Evolutionary conservation across 495 filamentous ascomycete genomes (phyloP).

Genomic region (Penicillium desertorum): DNA sequence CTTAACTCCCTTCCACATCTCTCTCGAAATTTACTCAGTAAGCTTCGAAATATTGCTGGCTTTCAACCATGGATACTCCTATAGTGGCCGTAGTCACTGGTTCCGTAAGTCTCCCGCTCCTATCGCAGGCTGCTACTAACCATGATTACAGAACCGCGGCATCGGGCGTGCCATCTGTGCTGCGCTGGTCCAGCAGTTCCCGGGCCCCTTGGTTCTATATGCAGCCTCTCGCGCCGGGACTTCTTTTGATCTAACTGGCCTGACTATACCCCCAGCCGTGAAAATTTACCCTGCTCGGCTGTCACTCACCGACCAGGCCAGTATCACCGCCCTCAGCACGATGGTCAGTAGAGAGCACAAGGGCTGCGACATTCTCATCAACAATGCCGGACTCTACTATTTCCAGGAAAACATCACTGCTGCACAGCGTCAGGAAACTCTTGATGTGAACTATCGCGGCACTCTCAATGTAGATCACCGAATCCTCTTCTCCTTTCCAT

Average conservation of each 20-base stretch:
- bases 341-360: slow-evolving; percentile 4
- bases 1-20: too few relatives aligned
- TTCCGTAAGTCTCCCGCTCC: background rate
- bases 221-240: background rate
- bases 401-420: slow-evolving; percentile 4
- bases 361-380: slow-evolving; percentile 3
- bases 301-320: slow-evolving; percentile 3
- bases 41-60: too few relatives aligned
- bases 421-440: slow-evolving; percentile 2
- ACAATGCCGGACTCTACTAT: slow-evolving; percentile 7
- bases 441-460: slow-evolving; percentile 6
- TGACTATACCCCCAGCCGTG: background rate
- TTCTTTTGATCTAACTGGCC: background rate
- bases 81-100: background rate
- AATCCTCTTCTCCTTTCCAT: too few relatives aligned
- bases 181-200: background rate
- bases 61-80: background rate
- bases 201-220: background rate
- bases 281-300: background rate
- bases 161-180: slow-evolving; percentile 6
- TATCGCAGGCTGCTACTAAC: slow-evolving; percentile 17
- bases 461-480: background rate
- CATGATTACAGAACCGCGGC: slow-evolving; percentile 2
- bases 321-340: slow-evolving; percentile 1
- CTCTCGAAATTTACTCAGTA: too few relatives aligned